Conservation (phyloP, 495 filamentous ascomycete genomes). For the Lasiosphaeris hirsuta region DNA sequence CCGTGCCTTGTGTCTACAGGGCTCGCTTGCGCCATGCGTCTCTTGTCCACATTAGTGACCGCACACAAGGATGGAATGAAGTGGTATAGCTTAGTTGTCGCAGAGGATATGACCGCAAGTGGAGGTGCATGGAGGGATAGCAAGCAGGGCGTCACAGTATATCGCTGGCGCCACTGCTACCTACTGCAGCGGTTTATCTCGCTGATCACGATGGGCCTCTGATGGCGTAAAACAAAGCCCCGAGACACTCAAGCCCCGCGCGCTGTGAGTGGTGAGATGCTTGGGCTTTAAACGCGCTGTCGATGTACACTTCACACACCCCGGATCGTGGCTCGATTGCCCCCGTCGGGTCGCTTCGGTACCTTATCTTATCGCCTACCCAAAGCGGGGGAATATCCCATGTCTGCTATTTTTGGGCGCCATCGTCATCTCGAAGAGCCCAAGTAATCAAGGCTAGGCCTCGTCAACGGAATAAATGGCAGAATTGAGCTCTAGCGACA, state of each 20-base stretch:
- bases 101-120: no score
- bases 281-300: no score
- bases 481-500: conserved; percentile 6
- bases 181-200: no score
- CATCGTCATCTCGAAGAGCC: conserved; percentile 10
- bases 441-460: conserved; percentile 9
- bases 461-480: conserved; percentile 11
- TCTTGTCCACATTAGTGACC: neutral
- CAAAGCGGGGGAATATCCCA: conserved; percentile 7
- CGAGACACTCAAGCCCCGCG: no score
- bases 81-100: no score
- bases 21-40: neutral
- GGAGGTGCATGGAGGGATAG: no score
- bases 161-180: no score
- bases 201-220: no score
- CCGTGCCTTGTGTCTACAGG: neutral
- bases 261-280: no score
- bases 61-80: neutral
- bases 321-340: neutral
- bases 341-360: conserved; percentile 10
- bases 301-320: neutral
- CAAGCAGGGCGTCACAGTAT: no score
- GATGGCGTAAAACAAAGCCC: no score
- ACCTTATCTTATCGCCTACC: conserved; percentile 26
- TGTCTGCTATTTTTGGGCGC: conserved; percentile 14